Evolutionary conservation across 1,284 basidiomycete species (phyloP).

Genomic region (Quambalaria eucalypti): DNA sequence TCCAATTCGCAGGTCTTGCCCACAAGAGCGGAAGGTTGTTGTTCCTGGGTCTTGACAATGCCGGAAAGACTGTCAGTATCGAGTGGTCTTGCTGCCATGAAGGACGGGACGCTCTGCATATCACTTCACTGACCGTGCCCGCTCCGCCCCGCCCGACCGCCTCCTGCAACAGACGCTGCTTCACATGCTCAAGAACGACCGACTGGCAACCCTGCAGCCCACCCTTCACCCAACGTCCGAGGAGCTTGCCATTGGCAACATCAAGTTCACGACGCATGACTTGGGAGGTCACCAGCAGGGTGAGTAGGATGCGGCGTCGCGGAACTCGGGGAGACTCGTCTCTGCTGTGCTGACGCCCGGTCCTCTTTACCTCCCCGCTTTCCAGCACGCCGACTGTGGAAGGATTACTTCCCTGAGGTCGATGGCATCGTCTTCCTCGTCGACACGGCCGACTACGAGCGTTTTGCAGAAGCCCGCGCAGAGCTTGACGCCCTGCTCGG

Average conservation of each 20-base stretch:
- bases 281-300: slow-evolving; percentile 95
- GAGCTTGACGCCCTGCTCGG: slow-evolving; percentile 90
- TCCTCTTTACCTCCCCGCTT: not conserved
- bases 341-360: not conserved
- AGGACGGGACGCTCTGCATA: not conserved
- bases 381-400: slow-evolving; percentile 90
- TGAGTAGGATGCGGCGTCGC: slow-evolving; percentile 46
- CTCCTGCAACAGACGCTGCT: slow-evolving; percentile 69
- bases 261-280: slow-evolving; percentile 98
- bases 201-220: slow-evolving; percentile 91
- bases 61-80: slow-evolving; percentile 87
- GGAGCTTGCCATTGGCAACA: slow-evolving; percentile 95
- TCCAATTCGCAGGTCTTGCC: slow-evolving; percentile 61
- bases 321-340: not conserved
- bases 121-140: too few relatives aligned
- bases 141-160: too few relatives aligned
- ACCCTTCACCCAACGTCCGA: slow-evolving; percentile 99
- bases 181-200: slow-evolving; percentile 99
- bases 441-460: slow-evolving; percentile 90
- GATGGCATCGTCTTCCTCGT: slow-evolving; percentile 98
- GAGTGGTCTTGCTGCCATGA: not conserved
- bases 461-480: slow-evolving; percentile 88
- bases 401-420: slow-evolving; percentile 99
- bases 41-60: slow-evolving; percentile 94
- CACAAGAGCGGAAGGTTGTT: slow-evolving; percentile 99